phyloP scores from a whole-genome alignment of 441 rosid genomes.

The Erodium texanum region DNA sequence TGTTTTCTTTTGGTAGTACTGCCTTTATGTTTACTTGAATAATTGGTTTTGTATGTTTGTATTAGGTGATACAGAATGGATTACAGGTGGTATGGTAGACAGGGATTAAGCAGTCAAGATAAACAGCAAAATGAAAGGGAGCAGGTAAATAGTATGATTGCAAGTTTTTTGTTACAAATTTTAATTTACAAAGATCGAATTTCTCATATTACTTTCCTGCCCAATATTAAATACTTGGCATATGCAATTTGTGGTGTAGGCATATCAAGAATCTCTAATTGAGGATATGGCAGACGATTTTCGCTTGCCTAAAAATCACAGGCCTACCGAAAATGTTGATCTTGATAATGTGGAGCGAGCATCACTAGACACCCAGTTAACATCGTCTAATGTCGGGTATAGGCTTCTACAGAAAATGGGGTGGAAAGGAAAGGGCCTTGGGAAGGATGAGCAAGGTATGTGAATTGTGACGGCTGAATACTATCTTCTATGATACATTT shows the following conservation, averaged over 20 bases:
- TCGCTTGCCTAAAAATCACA: conserved; percentile 59
- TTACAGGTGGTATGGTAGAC: conserved; percentile 1
- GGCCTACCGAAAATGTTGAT: conserved; percentile 72
- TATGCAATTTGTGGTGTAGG: conserved; percentile 18
- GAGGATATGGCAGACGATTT: conserved; percentile 68
- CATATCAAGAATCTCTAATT: conserved; percentile 45
- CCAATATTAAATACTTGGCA: neutral
- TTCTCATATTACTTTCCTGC: neutral
- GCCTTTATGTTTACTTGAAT: neutral
- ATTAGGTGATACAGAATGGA: neutral
- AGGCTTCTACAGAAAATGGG: conserved; percentile 97
- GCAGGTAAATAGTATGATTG: neutral
- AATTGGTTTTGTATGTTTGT: neutral
- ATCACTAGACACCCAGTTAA: conserved; percentile 60
- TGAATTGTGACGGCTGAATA: neutral
- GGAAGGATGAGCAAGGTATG: conserved; percentile 89
- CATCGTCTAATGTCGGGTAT: conserved; percentile 76
- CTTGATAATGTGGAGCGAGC: conserved; percentile 88
- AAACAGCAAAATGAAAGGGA: neutral
- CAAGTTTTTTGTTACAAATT: neutral
- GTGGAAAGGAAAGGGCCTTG: conserved; percentile 95
- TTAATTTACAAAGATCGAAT: neutral
- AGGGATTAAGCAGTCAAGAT: neutral
- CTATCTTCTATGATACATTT: neutral
- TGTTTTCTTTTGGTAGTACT: neutral